Percentiles rank a stretch among this genome's conserved stretches.
Evolutionary conservation across 495 filamentous ascomycete genomes (phyloP).

Genomic region (Peziza echinospora): DNA sequence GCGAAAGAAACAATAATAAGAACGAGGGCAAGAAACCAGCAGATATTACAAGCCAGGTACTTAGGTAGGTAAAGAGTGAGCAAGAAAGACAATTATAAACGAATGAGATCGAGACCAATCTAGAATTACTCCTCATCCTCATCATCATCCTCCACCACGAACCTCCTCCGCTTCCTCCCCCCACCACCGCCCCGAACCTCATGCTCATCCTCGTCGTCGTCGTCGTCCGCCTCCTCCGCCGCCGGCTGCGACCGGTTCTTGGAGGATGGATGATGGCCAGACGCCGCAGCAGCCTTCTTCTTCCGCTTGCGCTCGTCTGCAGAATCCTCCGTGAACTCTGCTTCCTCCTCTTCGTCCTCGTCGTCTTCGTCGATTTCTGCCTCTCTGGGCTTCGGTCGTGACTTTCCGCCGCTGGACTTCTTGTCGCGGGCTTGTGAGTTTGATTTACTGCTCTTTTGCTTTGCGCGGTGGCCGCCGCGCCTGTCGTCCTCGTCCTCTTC

Average conservation of each 20-base stretch:
- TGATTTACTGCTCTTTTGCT: constrained; percentile 13
- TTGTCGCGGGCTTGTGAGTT: constrained; percentile 9
- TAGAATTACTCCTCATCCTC: too few relatives aligned
- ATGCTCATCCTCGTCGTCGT: constrained; percentile 6
- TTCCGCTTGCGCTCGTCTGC: neutral
- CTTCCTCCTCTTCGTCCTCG: constrained; percentile 16
- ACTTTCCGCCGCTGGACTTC: neutral
- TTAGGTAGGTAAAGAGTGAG: too few relatives aligned
- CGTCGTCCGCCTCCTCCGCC: constrained; percentile 13
- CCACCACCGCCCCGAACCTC: neutral
- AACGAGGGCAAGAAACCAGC: too few relatives aligned
- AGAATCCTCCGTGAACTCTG: constrained; percentile 14
- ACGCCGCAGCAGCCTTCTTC: too few relatives aligned
- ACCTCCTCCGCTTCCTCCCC: constrained; percentile 9
- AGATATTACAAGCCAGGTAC: too few relatives aligned
- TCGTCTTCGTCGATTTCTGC: constrained; percentile 1
- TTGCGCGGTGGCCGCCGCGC: neutral
- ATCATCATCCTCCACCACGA: constrained; percentile 14
- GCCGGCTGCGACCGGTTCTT: constrained; percentile 1
- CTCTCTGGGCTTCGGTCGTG: neutral
- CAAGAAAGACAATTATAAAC: too few relatives aligned
- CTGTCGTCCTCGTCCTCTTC: neutral
- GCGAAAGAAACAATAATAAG: too few relatives aligned
- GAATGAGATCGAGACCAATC: too few relatives aligned
- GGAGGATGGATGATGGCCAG: too few relatives aligned